Percentiles rank a stretch among this genome's conserved stretches.
phyloP scores from a whole-genome alignment of 148 eudicot genomes.

The Vaccinium vitisidaea region DNA sequence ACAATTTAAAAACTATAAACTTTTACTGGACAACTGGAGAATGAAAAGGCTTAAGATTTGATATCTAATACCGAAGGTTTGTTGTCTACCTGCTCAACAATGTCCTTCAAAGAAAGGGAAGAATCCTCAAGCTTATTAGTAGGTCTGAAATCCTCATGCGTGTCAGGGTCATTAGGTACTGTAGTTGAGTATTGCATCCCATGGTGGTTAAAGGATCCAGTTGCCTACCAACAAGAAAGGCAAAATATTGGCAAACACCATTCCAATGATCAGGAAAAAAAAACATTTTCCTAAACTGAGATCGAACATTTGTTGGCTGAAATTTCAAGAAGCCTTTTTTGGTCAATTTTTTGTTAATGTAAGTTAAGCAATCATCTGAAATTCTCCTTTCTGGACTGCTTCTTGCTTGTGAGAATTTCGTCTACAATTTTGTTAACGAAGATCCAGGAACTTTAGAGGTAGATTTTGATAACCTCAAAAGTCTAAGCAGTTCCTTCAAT shows the following conservation, averaged over 20 bases:
- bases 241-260: constrained; percentile 4
- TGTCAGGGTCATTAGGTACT: constrained; percentile 71
- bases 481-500: background rate
- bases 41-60: background rate
- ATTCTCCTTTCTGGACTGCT: background rate
- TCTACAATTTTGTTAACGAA: background rate
- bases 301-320: background rate
- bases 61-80: background rate
- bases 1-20: background rate
- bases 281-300: background rate
- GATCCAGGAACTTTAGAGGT: background rate
- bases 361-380: background rate
- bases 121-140: constrained; percentile 63
- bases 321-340: background rate
- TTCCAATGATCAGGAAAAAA: background rate
- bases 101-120: constrained; percentile 48
- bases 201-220: constrained; percentile 41
- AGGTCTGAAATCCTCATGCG: constrained; percentile 91
- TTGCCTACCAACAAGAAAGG: constrained; percentile 41
- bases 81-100: constrained; percentile 77
- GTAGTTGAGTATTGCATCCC: constrained; percentile 60
- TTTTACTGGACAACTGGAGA: background rate
- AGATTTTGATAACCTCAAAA: background rate
- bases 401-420: background rate
- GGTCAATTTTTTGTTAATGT: background rate